Evolutionary conservation across 2,329 filamentous ascomycete genomes (phyloP).

Genomic region (Aureobasidium sp.): DNA sequence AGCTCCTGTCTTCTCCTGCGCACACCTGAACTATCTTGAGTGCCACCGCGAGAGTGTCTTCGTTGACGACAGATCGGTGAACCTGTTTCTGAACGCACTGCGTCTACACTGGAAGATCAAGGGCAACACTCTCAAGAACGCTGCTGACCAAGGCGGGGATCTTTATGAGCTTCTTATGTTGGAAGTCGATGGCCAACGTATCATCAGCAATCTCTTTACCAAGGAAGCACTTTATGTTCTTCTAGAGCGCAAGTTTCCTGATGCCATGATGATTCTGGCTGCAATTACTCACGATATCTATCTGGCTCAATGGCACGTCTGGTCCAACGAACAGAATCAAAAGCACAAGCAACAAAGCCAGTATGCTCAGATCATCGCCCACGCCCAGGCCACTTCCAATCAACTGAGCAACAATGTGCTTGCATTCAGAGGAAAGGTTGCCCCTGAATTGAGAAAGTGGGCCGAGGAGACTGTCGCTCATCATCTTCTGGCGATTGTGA

Average conservation of each 20-base stretch:
- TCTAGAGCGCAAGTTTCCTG: not conserved
- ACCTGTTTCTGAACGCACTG: not conserved
- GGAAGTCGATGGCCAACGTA: not conserved
- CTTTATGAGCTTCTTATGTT: not conserved
- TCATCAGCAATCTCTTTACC: not conserved
- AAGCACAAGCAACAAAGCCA: not conserved
- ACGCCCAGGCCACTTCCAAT: slow-evolving; percentile 1
- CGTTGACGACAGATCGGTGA: not conserved
- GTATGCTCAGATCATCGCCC: not conserved
- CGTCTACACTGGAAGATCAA: slow-evolving; percentile 2
- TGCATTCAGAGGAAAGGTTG: not conserved
- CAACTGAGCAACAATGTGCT: slow-evolving; percentile 5
- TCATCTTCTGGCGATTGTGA: not conserved
- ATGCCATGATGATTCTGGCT: not conserved
- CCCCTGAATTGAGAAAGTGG: not conserved
- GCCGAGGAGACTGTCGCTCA: not conserved
- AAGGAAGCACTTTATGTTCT: not conserved
- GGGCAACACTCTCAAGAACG: not conserved
- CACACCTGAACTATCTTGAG: not conserved
- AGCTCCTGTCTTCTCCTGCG: not conserved
- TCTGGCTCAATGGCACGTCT: not conserved
- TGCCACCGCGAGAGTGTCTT: not conserved
- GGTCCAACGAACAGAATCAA: not conserved
- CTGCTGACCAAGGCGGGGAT: not conserved
- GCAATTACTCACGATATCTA: not conserved